Evolutionary conservation across 2,329 filamentous ascomycete species (phyloP), one percentile per base, ranked within the genome.

Genomic region (Diplocarpon rosae): DNA sequence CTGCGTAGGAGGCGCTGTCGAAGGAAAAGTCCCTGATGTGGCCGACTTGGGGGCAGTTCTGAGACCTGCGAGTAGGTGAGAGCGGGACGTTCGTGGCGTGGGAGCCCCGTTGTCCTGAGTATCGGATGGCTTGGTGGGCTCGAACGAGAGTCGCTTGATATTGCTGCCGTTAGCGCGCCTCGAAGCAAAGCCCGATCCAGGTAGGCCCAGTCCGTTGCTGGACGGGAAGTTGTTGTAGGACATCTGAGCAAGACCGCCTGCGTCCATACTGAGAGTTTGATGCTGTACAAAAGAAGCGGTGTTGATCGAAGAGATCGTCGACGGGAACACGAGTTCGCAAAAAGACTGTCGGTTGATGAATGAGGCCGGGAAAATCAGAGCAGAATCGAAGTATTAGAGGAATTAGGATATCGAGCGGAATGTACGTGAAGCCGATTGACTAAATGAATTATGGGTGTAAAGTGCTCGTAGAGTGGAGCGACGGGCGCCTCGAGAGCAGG

Each of bases 231-330:
- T 76, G 73, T 81, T 85, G 73, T 87, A 90, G 71, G 87, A 85
- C 90, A 96, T 96, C 77, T 93, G 88, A 92, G 88, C 83, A 73
- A 95, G 86, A 92, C 88, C 87, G 77, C 90, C 90, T 78, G 90
- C 82, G 90, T 95, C 84, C 83, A 93, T 82, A 57, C 56, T 62
- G 59, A 56, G 41, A 33, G 28, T 56, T 32, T 53, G 51, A 52
- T 59, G 52, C 51, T 54, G 50, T 57, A 52, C 51, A 52, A 50
- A 46, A 48, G 42, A 36, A 17, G 31, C n/a, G 45, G 33, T 34
- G 39, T 20, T 36, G 43, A 43, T 50, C 38, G 49, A 37, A 39
- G 34, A 33, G 41, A 44, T 39, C 20, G 40, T 27, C 42, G 29
- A 43, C 27, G 48, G 34, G 48, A 50, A 55, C 38, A 53, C 49